These are phyloP conservation scores for Nothophytophthora sp. DNA, from an alignment of 352 stramenopile genomes.

Conservation along the genomic window DNA sequence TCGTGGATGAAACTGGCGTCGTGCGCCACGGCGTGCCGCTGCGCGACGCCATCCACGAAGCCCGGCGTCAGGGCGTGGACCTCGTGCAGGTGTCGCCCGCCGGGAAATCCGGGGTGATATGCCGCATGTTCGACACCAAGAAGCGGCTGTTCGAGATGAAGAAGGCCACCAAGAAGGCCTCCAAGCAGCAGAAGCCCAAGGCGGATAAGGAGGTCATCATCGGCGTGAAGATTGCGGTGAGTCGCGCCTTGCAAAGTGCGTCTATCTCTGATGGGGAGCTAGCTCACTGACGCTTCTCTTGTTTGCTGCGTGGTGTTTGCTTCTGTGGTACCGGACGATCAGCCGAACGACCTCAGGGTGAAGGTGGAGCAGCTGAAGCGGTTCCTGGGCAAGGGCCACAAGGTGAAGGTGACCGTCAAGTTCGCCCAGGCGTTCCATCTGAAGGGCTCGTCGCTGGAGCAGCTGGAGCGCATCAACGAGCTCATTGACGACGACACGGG, in stretches of 20 bases:
- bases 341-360: constrained; percentile 70
- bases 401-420: constrained; percentile 78
- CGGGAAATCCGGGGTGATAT: constrained; percentile 41
- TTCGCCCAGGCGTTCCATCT: constrained; percentile 64
- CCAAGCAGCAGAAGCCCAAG: constrained; percentile 67
- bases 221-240: constrained; percentile 70
- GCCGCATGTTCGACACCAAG: constrained; percentile 75
- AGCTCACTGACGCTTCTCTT: no score
- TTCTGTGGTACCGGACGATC: no score
- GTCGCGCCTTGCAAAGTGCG: no score
- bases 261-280: no score
- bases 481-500: constrained; percentile 43
- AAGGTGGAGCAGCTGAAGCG: constrained; percentile 71
- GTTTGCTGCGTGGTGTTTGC: no score
- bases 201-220: constrained; percentile 74
- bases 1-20: constrained; percentile 54
- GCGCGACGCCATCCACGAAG: constrained; percentile 52
- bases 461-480: constrained; percentile 49
- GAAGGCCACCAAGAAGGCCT: constrained; percentile 59
- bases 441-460: constrained; percentile 44
- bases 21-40: constrained; percentile 57
- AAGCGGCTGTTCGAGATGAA: constrained; percentile 74
- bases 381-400: constrained; percentile 77
- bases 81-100: constrained; percentile 71
- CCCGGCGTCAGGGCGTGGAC: constrained; percentile 49